Percentiles rank a stretch among this genome's conserved stretches.
Conservation (phyloP, 2,329 filamentous ascomycete genomes). For the Botrytis cinerea region DNA sequence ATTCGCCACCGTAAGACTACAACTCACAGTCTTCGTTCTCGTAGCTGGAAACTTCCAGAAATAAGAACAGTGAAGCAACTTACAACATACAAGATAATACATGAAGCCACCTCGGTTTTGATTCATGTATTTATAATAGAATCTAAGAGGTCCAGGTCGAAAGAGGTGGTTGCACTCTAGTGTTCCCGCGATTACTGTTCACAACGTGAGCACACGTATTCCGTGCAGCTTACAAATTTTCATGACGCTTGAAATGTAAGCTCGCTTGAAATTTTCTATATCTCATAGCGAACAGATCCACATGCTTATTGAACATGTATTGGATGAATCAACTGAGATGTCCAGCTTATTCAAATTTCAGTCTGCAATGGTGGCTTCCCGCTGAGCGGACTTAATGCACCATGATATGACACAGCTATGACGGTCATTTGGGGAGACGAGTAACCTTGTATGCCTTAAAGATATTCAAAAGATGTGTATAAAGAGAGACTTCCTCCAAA, state of each 20-base stretch:
- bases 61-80: no score
- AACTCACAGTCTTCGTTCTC: background rate
- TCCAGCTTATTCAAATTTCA: background rate
- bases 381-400: background rate
- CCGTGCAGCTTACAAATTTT: background rate
- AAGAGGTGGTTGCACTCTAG: background rate
- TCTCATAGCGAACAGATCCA: background rate
- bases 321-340: background rate
- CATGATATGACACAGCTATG: background rate
- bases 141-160: background rate
- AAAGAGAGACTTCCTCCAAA: background rate
- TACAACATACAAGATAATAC: no score
- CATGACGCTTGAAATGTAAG: background rate
- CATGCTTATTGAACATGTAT: background rate
- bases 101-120: background rate
- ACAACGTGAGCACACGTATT: background rate
- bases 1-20: background rate
- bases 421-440: no score
- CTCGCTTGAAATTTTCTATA: background rate
- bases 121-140: background rate
- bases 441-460: background rate
- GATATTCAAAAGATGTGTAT: background rate
- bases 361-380: no score
- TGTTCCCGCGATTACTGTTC: background rate
- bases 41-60: accelerated